These are phyloP conservation scores for Stagonosporopsis chrysanthemi DNA, from an alignment of 2,329 filamentous ascomycete species.

Conservation along the genomic window DNA sequence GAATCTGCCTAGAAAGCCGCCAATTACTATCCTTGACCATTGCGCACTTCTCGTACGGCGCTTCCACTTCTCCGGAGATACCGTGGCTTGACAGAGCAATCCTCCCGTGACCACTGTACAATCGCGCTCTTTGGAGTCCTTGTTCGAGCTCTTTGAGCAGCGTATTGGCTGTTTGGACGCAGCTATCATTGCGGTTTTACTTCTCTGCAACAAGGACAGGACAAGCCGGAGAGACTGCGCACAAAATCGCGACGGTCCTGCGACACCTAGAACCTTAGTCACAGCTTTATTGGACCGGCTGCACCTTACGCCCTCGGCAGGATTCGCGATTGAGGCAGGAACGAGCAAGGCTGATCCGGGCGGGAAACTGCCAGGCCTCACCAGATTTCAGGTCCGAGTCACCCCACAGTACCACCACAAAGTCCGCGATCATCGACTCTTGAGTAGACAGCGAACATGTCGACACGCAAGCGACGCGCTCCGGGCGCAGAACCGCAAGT, in stretches of 20 bases:
- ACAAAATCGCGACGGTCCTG: conserved; percentile 22
- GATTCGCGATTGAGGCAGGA: neutral
- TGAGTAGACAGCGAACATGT: conserved; percentile 30
- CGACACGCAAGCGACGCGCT: conserved; percentile 73
- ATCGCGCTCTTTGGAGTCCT: conserved; percentile 4
- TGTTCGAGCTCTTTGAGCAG: conserved; percentile 25
- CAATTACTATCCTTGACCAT: conserved; percentile 4
- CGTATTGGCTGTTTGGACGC: conserved; percentile 24
- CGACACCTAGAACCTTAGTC: neutral
- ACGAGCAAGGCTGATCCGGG: conserved; percentile 10
- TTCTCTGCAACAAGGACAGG: conserved; percentile 25
- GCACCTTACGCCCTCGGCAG: neutral
- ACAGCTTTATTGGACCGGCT: neutral
- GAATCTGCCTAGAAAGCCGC: neutral
- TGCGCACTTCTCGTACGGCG: conserved; percentile 8
- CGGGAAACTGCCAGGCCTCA: neutral
- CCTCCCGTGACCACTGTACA: neutral
- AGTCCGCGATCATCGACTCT: neutral
- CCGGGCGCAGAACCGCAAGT: conserved; percentile 73
- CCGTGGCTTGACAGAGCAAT: conserved; percentile 6
- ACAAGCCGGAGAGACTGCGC: conserved; percentile 21
- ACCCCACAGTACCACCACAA: neutral
- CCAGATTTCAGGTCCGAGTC: conserved; percentile 12
- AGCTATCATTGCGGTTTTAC: conserved; percentile 21
- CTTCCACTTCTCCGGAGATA: neutral